These are phyloP conservation scores for Taxillus chinensis DNA, from an alignment of 164 flowering plant genomes.

Conservation along the genomic window DNA sequence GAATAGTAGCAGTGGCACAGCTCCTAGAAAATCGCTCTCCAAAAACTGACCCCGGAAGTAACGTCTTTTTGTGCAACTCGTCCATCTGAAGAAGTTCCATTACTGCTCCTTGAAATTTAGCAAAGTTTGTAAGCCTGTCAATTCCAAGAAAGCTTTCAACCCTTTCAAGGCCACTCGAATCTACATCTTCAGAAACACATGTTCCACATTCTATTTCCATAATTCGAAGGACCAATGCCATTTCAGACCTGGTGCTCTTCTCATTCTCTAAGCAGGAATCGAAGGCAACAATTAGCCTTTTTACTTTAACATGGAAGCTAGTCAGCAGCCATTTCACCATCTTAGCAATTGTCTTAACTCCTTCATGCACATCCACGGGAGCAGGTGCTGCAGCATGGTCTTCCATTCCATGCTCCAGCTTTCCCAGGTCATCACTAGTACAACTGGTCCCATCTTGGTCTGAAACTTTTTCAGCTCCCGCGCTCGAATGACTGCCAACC, in stretches of 20 bases:
- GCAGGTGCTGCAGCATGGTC: slow-evolving; percentile 18
- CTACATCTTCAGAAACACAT: slow-evolving; percentile 48
- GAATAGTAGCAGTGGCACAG: slow-evolving; percentile 24
- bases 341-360: slow-evolving; percentile 86
- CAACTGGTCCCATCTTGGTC: slow-evolving; percentile 17
- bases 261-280: slow-evolving; percentile 46
- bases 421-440: slow-evolving; percentile 16
- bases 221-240: slow-evolving; percentile 54
- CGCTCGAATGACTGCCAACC: slow-evolving; percentile 6
- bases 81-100: slow-evolving; percentile 68
- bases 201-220: slow-evolving; percentile 71
- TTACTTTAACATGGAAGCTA: slow-evolving; percentile 67
- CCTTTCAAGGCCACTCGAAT: slow-evolving; percentile 15
- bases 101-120: slow-evolving; percentile 66
- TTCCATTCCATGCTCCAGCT: slow-evolving; percentile 21
- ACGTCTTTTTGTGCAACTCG: slow-evolving; percentile 22
- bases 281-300: slow-evolving; percentile 65
- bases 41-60: slow-evolving; percentile 17
- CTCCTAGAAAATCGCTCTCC: slow-evolving; percentile 20
- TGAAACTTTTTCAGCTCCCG: slow-evolving; percentile 18
- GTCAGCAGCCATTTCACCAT: slow-evolving; percentile 83
- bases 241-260: slow-evolving; percentile 17
- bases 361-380: slow-evolving; percentile 70
- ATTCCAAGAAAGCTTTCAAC: slow-evolving; percentile 56
- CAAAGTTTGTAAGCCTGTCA: slow-evolving; percentile 49